A percentile compares a stretch with the other conserved stretches of the same genome.
These are phyloP conservation scores for Trichosanthes cucumerina DNA, from an alignment of 306 rosid genomes.

Conservation along the genomic window DNA sequence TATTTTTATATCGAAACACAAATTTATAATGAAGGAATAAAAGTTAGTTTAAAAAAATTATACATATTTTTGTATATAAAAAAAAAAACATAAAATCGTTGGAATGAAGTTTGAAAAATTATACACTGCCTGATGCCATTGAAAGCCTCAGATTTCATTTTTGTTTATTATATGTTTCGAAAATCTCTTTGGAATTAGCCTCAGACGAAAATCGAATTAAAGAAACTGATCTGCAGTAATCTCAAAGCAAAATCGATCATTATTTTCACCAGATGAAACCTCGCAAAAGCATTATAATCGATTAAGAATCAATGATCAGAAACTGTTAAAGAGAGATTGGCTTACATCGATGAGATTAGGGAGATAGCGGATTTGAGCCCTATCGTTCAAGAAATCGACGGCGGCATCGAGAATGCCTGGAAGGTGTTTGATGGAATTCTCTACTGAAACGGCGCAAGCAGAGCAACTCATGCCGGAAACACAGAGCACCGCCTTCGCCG, in stretches of 20 bases:
- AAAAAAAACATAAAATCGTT: too few species aligned
- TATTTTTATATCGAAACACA: too few species aligned
- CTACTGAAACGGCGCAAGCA: conserved; percentile 69
- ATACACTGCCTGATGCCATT: background rate
- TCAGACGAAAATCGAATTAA: background rate
- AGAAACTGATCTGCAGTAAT: background rate
- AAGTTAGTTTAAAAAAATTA: too few species aligned
- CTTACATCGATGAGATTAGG: conserved; percentile 53
- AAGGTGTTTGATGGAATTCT: conserved; percentile 62
- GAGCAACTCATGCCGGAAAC: conserved; percentile 69
- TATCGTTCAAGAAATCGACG: conserved; percentile 60
- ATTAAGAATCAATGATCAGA: background rate
- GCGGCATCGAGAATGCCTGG: conserved; percentile 62
- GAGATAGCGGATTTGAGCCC: conserved; percentile 46
- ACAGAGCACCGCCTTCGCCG: conserved; percentile 33
- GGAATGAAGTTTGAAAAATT: too few species aligned
- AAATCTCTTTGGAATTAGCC: background rate
- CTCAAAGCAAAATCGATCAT: background rate
- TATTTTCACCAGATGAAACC: too few species aligned
- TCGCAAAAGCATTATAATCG: background rate
- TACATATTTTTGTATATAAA: too few species aligned
- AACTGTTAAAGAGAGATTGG: background rate
- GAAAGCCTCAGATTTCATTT: background rate
- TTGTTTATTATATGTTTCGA: background rate
- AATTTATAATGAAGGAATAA: too few species aligned